A percentile compares a stretch with the other conserved stretches of the same genome.
These are phyloP conservation scores for Monsonia emarginata DNA, from an alignment of 441 rosid genomes.

Conservation along the genomic window DNA sequence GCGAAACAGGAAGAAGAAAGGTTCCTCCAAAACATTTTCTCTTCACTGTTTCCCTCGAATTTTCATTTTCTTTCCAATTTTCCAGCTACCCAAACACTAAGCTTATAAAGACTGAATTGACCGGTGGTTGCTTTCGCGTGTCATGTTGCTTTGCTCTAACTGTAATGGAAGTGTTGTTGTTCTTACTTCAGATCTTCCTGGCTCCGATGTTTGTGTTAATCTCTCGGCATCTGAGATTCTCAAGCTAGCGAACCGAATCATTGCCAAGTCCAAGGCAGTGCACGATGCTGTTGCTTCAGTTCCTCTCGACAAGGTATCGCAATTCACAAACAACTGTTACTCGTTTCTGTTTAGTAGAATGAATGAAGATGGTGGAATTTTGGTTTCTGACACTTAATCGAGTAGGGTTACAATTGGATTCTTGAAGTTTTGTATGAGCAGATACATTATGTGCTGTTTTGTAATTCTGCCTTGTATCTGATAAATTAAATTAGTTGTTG, in stretches of 20 bases:
- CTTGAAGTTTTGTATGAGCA: neutral
- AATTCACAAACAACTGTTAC: neutral
- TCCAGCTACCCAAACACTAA: neutral
- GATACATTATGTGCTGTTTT: too few relatives aligned
- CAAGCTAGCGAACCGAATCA: slow-evolving; percentile 51
- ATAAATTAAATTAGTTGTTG: neutral
- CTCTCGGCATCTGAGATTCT: slow-evolving; percentile 62
- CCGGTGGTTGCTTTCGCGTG: neutral
- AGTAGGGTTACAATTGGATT: neutral
- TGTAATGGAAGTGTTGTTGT: neutral
- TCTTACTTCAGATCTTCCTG: slow-evolving; percentile 49
- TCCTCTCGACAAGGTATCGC: slow-evolving; percentile 65
- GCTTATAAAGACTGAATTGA: neutral
- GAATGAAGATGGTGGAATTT: neutral
- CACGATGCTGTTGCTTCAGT: slow-evolving; percentile 64
- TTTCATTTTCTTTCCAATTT: neutral
- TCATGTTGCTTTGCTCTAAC: neutral
- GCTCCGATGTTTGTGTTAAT: slow-evolving; percentile 48
- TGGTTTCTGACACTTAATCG: neutral
- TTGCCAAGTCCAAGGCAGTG: slow-evolving; percentile 55
- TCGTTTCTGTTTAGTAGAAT: neutral
- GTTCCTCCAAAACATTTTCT: slow-evolving; percentile 18
- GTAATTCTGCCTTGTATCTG: neutral
- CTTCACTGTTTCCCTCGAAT: neutral
- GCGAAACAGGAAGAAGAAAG: slow-evolving; percentile 47